phyloP scores from a whole-genome alignment of 257 asterid genomes.

The Gardenia jasminoides region DNA sequence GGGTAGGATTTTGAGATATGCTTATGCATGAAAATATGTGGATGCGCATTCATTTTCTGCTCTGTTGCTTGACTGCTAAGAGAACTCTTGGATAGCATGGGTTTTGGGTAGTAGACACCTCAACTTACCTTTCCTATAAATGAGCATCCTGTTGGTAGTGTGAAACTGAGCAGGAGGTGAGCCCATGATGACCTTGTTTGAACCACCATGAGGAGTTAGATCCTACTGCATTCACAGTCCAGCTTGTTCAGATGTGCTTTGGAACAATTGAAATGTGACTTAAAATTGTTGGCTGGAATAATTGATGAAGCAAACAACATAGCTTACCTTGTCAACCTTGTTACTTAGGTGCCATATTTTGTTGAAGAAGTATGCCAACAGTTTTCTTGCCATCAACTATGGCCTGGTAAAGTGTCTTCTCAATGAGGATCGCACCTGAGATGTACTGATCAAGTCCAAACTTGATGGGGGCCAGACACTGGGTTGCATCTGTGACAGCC shows the following conservation, averaged over 20 bases:
- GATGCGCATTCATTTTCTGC: too few relatives aligned
- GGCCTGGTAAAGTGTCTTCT: conserved; percentile 69
- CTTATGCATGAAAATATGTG: too few relatives aligned
- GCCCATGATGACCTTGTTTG: conserved; percentile 79
- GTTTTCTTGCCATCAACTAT: conserved; percentile 66
- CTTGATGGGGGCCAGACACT: conserved; percentile 71
- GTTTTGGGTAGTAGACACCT: too few relatives aligned
- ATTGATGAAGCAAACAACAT: background rate
- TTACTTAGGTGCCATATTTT: conserved; percentile 67
- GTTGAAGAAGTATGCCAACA: conserved; percentile 62
- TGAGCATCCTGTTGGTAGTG: conserved; percentile 82
- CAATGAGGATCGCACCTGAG: conserved; percentile 69
- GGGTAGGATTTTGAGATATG: too few relatives aligned
- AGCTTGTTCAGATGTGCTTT: too few relatives aligned
- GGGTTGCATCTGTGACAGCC: too few relatives aligned
- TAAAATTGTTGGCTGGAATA: background rate
- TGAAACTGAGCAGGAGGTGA: conserved; percentile 72
- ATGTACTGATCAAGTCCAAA: conserved; percentile 57
- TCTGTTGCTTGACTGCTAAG: too few relatives aligned
- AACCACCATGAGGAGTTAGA: too few relatives aligned
- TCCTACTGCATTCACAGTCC: conserved; percentile 77
- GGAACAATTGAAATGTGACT: too few relatives aligned
- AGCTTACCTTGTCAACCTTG: conserved; percentile 61
- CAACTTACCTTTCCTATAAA: too few relatives aligned
- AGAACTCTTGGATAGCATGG: too few relatives aligned